phyloP scores from a whole-genome alignment of 768 basidiomycete genomes.

The Mycena rosella region DNA sequence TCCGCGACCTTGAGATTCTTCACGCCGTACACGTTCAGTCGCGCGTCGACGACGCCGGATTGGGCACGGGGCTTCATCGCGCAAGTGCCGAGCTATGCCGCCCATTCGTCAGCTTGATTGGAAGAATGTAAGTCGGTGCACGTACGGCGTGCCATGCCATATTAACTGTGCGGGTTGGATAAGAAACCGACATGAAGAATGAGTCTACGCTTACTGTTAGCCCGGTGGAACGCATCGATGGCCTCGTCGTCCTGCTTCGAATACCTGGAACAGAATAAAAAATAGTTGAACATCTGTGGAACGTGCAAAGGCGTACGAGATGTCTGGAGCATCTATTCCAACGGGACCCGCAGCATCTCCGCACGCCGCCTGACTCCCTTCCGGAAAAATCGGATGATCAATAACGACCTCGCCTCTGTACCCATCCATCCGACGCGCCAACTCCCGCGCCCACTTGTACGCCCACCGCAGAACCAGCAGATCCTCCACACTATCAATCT shows the following conservation, averaged over 20 bases:
- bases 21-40: slow-evolving; percentile 59
- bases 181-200: background rate
- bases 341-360: slow-evolving; percentile 14
- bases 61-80: slow-evolving; percentile 60
- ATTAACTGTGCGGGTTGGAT: background rate
- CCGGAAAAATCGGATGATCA: background rate
- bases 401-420: slow-evolving; percentile 30
- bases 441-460: slow-evolving; percentile 55
- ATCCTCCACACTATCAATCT: slow-evolving; percentile 22
- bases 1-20: slow-evolving; percentile 57
- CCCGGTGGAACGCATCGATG: slow-evolving; percentile 23
- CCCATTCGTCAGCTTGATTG: too few species aligned
- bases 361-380: slow-evolving; percentile 14
- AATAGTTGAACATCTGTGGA: background rate
- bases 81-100: slow-evolving; percentile 58
- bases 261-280: slow-evolving; percentile 6
- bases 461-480: slow-evolving; percentile 45
- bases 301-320: background rate
- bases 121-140: background rate
- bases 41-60: slow-evolving; percentile 60
- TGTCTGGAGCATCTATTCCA: slow-evolving; percentile 21
- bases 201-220: background rate
- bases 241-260: slow-evolving; percentile 33
- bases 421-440: slow-evolving; percentile 51
- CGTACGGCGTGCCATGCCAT: slow-evolving; percentile 16